Evolutionary conservation across 176 grass and related monocot genomes (phyloP).

Genomic region (sorghum (Sorghum bicolor)): DNA sequence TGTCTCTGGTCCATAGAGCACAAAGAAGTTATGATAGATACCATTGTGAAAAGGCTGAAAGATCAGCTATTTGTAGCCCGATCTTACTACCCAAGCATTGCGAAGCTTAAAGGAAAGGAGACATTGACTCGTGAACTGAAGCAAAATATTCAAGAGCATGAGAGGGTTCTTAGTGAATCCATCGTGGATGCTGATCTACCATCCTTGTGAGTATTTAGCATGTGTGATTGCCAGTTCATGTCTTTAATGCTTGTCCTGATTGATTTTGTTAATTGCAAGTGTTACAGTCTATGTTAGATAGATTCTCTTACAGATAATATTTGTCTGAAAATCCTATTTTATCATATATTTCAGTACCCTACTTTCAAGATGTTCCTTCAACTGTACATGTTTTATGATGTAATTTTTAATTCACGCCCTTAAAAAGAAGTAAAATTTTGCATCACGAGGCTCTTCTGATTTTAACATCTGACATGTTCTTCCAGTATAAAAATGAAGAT

Average conservation of each 20-base stretch:
- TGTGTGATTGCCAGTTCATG: background rate
- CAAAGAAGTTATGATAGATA: slow-evolving; percentile 88
- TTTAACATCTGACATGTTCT: slow-evolving; percentile 6
- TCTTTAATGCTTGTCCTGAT: slow-evolving; percentile 13
- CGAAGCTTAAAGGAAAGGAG: slow-evolving; percentile 80
- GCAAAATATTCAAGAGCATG: slow-evolving; percentile 98
- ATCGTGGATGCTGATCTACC: slow-evolving; percentile 93
- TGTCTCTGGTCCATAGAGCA: slow-evolving; percentile 96
- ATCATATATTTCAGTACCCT: background rate
- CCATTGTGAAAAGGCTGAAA: slow-evolving; percentile 75
- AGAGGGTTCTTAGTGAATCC: slow-evolving; percentile 86
- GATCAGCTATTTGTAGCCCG: slow-evolving; percentile 92
- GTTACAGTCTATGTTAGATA: background rate
- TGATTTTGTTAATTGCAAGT: slow-evolving; percentile 17
- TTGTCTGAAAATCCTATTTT: background rate
- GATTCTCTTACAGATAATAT: background rate
- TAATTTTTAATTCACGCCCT: background rate
- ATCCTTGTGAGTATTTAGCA: slow-evolving; percentile 64
- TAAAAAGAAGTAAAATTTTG: background rate
- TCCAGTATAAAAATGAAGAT: slow-evolving; percentile 76
- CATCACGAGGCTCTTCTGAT: background rate
- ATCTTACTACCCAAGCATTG: slow-evolving; percentile 91
- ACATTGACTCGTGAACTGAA: slow-evolving; percentile 72
- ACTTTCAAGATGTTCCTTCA: background rate
- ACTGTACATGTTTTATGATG: background rate